Base-by-base conservation (phyloP, 805 yeast species). In the Candida fluviatilis region DNA sequence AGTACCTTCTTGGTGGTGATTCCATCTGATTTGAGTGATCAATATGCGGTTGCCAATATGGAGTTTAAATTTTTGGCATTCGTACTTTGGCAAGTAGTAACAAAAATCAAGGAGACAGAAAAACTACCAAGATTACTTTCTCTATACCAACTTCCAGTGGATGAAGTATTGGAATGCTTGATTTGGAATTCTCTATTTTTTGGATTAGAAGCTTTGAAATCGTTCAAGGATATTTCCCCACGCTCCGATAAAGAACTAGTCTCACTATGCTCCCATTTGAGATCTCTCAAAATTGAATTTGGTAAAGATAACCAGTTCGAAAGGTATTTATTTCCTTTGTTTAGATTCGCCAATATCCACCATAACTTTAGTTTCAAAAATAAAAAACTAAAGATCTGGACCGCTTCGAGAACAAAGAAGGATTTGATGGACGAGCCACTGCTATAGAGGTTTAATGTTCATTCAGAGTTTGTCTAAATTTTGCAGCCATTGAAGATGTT, bases 11-110 rank as follows among this genome's bases (percentile, higher is more conserved):
- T 31, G 14, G 13, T 34, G 13, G 18, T 14, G 15, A 38, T 38
- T 4, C 41, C 41, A 5, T 15, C 37, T 4, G 41, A 38, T 23
- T 27, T 38, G 13, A 34, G 23, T 25, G 18, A 19, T 19, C 41
- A 28, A n/a, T 7, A 26, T 27, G 8, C 15, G 12, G 10, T 31
- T 6, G 24, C 25, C 15, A 31, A 31, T 31, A 8, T 6, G 6
- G 35, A 31, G 5, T 31, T 8, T 14, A 6, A 18, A 19, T n/a
- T 31, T 31, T 7, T 31, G 35, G 35, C 6, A 7, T 6, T 26
- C n/a, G n/a, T 10, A 5, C n/a, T n/a, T n/a, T n/a, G n/a, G n/a
- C n/a, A n/a, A n/a, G n/a, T n/a, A n/a, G n/a, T n/a, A n/a, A n/a
- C n/a, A n/a, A n/a, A n/a, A n/a, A n/a, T n/a, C n/a, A n/a, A n/a